Percentiles rank a stretch among this genome's conserved stretches.
These are phyloP conservation scores for Fomitopsis betulina DNA, from an alignment of 1,284 basidiomycete species.

Conservation along the genomic window DNA sequence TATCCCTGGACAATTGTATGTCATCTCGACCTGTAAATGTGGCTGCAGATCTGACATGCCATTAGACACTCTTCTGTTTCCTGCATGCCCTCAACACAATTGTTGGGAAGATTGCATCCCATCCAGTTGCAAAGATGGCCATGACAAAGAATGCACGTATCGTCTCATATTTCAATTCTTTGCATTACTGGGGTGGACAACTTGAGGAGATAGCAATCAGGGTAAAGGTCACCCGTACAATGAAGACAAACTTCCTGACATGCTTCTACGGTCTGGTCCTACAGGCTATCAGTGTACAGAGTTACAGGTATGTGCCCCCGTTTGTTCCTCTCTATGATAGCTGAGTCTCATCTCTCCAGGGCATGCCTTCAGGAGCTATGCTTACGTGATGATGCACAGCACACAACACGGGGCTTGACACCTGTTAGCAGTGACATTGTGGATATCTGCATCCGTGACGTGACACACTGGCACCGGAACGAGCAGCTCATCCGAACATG, in stretches of 20 bases:
- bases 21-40: background rate
- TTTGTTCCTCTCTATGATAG: background rate
- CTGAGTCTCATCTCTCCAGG: background rate
- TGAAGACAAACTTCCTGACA: conserved; percentile 26
- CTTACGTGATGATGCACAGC: conserved; percentile 21
- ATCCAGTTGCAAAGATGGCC: conserved; percentile 19
- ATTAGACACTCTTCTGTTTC: conserved; percentile 12
- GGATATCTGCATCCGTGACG: conserved; percentile 14
- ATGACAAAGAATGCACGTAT: conserved; percentile 17
- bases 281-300: conserved; percentile 19
- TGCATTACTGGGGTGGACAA: conserved; percentile 30
- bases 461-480: conserved; percentile 15
- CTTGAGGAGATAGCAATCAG: conserved; percentile 11
- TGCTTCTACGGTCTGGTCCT: conserved; percentile 23
- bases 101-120: conserved; percentile 24
- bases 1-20: conserved; percentile 22
- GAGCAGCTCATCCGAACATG: conserved; percentile 21
- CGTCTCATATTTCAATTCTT: conserved; percentile 28
- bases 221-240: conserved; percentile 10
- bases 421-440: conserved; percentile 21
- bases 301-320: conserved; percentile 11
- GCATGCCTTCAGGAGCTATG: conserved; percentile 15
- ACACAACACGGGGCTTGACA: conserved; percentile 17
- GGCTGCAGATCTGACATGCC: background rate
- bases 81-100: conserved; percentile 21